Conservation (phyloP, 257 asterid genomes). For the Solanum sejunctum region DNA sequence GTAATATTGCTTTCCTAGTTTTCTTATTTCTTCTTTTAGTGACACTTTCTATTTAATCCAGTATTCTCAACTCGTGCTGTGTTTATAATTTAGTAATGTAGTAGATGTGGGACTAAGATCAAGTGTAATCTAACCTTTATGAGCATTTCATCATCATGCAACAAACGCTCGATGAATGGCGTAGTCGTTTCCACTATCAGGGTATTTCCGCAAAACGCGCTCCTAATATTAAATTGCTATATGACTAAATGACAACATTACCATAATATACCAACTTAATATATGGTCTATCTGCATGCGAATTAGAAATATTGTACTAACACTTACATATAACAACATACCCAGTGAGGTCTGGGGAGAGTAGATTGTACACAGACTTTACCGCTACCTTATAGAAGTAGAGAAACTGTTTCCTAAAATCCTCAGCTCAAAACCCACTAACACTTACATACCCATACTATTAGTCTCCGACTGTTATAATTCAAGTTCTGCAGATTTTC, state of each 20-base stretch:
- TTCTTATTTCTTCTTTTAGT: not conserved
- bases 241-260: no score
- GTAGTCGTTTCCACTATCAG: not conserved
- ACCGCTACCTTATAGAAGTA: no score
- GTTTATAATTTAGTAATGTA: not conserved
- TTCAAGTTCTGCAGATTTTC: not conserved
- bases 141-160: not conserved
- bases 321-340: no score
- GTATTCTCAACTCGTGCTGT: not conserved
- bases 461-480: not conserved
- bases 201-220: not conserved
- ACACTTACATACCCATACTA: not conserved
- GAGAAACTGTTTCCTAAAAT: no score
- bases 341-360: no score
- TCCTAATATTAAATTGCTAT: no score
- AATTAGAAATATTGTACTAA: no score
- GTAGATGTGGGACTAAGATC: not conserved
- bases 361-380: no score
- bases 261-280: no score
- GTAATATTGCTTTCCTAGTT: not conserved
- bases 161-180: not conserved
- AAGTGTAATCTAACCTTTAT: not conserved
- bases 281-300: no score
- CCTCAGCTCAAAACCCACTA: no score
- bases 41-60: not conserved